phyloP scores from a whole-genome alignment of 2,329 filamentous ascomycete genomes.

The Ploettnerulaceae sp. region DNA sequence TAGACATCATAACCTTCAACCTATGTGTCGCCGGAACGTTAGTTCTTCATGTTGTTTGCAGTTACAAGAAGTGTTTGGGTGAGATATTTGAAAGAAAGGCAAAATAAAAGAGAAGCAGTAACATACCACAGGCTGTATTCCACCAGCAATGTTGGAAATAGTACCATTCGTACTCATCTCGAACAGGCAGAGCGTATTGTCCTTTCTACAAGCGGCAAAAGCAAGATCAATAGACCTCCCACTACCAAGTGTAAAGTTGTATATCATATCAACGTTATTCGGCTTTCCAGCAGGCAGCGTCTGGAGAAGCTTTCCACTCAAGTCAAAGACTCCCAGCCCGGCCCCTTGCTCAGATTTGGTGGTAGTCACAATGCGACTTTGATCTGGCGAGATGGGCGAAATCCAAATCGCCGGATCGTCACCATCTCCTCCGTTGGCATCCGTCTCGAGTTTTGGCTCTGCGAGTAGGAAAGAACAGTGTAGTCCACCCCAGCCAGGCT shows the following conservation, averaged over 20 bases:
- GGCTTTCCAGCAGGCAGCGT: background rate
- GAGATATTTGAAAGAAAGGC: too few relatives aligned
- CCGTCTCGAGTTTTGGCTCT: conserved; percentile 1
- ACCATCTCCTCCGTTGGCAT: conserved; percentile 1
- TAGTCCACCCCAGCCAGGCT: conserved; percentile 3
- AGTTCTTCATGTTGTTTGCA: background rate
- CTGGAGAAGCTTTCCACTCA: conserved; percentile 1
- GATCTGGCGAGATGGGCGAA: background rate
- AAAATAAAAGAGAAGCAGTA: background rate
- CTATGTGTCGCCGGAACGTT: background rate
- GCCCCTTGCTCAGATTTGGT: background rate
- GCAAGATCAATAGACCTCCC: background rate
- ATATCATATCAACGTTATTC: conserved; percentile 4
- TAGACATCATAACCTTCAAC: background rate
- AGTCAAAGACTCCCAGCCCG: background rate
- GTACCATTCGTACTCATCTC: background rate
- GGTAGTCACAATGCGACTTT: background rate
- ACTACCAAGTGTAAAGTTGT: conserved; percentile 4
- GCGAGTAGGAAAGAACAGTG: background rate
- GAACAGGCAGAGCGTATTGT: conserved; percentile 2
- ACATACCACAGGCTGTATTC: conserved; percentile 1
- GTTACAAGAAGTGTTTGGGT: background rate
- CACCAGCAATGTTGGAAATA: background rate
- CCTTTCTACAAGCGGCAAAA: conserved; percentile 1
- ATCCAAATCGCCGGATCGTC: conserved; percentile 6